These are phyloP conservation scores for Alternaria alternata DNA, from an alignment of 2,329 filamentous ascomycete genomes.

Conservation along the genomic window DNA sequence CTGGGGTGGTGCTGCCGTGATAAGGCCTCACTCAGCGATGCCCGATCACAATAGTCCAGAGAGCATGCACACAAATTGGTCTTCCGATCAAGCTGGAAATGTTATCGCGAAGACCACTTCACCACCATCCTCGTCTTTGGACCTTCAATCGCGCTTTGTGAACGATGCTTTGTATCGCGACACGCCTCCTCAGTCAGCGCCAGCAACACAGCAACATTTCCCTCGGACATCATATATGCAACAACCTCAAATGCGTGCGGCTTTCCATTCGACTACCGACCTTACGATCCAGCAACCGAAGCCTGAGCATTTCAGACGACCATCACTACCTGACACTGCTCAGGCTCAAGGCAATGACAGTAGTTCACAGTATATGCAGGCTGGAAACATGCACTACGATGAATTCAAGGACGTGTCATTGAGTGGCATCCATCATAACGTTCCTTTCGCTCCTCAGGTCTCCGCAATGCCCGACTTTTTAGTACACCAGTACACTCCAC, in stretches of 20 bases:
- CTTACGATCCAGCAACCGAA: slow-evolving; percentile 47
- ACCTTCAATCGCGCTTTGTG: slow-evolving; percentile 40
- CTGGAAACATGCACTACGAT: slow-evolving; percentile 41
- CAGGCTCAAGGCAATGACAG: slow-evolving; percentile 34
- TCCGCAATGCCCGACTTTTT: slow-evolving; percentile 51
- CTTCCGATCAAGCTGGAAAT: slow-evolving; percentile 47
- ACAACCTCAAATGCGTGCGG: slow-evolving; percentile 42
- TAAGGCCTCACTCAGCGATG: slow-evolving; percentile 40
- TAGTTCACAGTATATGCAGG: slow-evolving; percentile 35
- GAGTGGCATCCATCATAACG: slow-evolving; percentile 42
- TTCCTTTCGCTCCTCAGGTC: slow-evolving; percentile 44
- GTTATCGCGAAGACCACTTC: slow-evolving; percentile 50
- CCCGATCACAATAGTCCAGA: slow-evolving; percentile 52
- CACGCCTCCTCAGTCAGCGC: slow-evolving; percentile 60
- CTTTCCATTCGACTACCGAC: slow-evolving; percentile 47
- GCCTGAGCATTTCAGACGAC: slow-evolving; percentile 47
- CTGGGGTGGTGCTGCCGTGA: slow-evolving; percentile 51
- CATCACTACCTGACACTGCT: slow-evolving; percentile 46
- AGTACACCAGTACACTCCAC: slow-evolving; percentile 59
- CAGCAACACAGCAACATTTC: slow-evolving; percentile 59
- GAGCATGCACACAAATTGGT: slow-evolving; percentile 47
- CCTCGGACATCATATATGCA: slow-evolving; percentile 49
- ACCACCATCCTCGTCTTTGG: slow-evolving; percentile 57
- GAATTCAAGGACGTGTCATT: slow-evolving; percentile 38
- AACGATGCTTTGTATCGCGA: slow-evolving; percentile 53